phyloP scores from a whole-genome alignment of 495 filamentous ascomycete genomes.

The Aspergillus avenaceus region DNA sequence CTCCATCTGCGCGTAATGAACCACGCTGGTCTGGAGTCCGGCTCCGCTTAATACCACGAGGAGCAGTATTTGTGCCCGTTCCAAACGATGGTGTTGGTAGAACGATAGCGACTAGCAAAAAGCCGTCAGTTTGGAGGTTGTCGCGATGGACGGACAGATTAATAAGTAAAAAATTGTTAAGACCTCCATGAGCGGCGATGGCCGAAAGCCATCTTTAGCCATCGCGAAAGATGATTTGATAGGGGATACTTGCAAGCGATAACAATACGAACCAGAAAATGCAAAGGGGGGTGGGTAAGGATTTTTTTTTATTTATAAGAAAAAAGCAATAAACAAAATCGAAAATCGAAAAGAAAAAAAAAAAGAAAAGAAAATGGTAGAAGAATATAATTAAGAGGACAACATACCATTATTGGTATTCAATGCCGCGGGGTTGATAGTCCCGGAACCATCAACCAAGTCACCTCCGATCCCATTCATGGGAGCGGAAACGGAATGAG shows the following conservation, averaged over 20 bases:
- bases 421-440: conserved; percentile 75
- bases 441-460: conserved; percentile 68
- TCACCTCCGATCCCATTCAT: conserved; percentile 60
- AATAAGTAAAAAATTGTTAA: conserved; percentile 7
- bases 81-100: conserved; percentile 42
- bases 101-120: conserved; percentile 37
- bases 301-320: background rate
- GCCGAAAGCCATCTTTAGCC: background rate
- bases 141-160: conserved; percentile 20
- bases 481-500: conserved; percentile 44
- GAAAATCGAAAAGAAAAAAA: background rate
- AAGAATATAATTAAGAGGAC: conserved; percentile 3
- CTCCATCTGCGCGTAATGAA: conserved; percentile 54
- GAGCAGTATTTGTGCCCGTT: conserved; percentile 46
- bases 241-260: background rate
- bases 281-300: background rate
- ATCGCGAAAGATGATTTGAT: background rate
- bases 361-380: conserved; percentile 1
- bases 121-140: conserved; percentile 39
- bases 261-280: background rate
- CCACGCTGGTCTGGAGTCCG: conserved; percentile 80
- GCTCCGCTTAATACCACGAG: conserved; percentile 88
- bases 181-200: conserved; percentile 10
- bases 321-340: background rate
- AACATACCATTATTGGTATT: conserved; percentile 56